Base-by-base conservation (phyloP, 2,329 filamentous ascomycete species). In the Knufia fluminis region DNA sequence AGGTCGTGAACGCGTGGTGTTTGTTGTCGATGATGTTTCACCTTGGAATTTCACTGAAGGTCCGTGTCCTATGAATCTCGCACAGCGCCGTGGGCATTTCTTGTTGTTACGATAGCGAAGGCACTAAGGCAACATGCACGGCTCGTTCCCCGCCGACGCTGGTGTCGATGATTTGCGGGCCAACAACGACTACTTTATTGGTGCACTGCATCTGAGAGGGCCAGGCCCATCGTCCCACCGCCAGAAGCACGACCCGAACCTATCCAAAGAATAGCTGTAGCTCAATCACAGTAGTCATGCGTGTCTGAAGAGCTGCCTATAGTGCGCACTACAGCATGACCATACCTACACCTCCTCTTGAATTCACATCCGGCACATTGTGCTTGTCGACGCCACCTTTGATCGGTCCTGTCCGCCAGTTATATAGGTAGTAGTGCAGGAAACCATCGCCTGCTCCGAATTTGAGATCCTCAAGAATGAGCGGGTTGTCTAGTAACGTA, bases 341-440 rank as follows among this genome's bases (percentile, higher is more conserved):
- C 62, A 95, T 79, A 33, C 92, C 92, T 52, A 98, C 82, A 1
- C 92, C 91, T 59, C 90, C 92, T 63, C 89, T 79, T 54, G 79
- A 77, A 50, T 82, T 81, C 58, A 83, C 79, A 63, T 95, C 90
- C 33, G 91, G 74, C 59, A 80, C 71, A 64, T 94, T 94, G 62
- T 77, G 80, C 61, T 77, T 76, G 65, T 96, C 82, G 38, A 97
- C 82, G 19, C 92, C 92, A 43, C 92, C 90, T 0, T 80, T 72
- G 61, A 98, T 85, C n/a, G 83, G 81, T 52, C 86, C 82, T 10
- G 88, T 86, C 50, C 88, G 82, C 73, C 96, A 98, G 70, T 98
- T 98, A 77, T 94, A 98, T 26, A 98, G 74, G 68, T 98, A 98
- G 71, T 90, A 98, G 68, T 98, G 89, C 60, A 98, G 74, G 66